These are phyloP conservation scores for Leishmania guyanensis DNA, from an alignment of 208 protist genomes.

Conservation along the genomic window DNA sequence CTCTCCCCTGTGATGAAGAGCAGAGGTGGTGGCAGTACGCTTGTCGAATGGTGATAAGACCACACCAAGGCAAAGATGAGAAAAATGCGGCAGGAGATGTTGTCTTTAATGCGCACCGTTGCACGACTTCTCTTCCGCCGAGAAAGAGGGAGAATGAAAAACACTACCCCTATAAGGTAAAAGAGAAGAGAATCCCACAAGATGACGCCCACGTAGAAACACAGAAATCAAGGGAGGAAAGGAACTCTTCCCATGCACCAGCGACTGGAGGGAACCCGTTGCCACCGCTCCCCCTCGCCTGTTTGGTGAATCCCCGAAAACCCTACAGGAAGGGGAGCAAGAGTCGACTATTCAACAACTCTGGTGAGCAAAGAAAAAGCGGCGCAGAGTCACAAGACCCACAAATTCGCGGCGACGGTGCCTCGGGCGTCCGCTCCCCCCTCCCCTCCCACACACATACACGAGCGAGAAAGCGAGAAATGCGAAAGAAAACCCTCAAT, in stretches of 20 bases:
- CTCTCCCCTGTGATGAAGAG: background rate
- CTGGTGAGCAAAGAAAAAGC: background rate
- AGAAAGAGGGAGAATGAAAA: background rate
- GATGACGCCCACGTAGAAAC: background rate
- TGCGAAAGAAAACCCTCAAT: background rate
- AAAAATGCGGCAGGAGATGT: background rate
- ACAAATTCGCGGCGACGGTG: background rate
- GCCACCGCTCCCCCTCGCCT: background rate
- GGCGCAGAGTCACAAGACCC: background rate
- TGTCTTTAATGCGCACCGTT: background rate
- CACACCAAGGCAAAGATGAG: background rate
- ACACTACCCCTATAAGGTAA: background rate
- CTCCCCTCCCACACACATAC: background rate
- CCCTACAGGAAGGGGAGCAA: background rate
- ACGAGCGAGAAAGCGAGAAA: background rate
- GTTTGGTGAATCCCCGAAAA: background rate
- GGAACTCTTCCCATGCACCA: background rate
- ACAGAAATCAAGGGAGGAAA: background rate
- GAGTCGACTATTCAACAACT: background rate
- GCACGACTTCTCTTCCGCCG: background rate
- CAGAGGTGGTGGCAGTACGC: background rate
- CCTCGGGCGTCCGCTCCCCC: background rate
- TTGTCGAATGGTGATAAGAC: background rate
- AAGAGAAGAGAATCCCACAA: background rate
- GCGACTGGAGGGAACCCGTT: background rate